These are phyloP conservation scores for Amanita pallidorosea DNA, from an alignment of 768 basidiomycete species.

Conservation along the genomic window DNA sequence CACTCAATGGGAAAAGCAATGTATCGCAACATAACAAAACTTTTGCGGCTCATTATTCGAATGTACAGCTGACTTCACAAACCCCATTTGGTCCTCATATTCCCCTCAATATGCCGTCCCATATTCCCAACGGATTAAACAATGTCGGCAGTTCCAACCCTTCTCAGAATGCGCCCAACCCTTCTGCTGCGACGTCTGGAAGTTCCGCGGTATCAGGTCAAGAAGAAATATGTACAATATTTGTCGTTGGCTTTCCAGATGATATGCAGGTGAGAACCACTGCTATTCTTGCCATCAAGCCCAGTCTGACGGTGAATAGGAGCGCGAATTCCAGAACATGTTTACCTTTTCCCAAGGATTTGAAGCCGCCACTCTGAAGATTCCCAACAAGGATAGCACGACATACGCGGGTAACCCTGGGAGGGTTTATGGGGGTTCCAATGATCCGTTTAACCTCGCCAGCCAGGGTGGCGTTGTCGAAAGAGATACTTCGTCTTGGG, in stretches of 20 bases:
- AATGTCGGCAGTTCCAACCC: slow-evolving; percentile 4
- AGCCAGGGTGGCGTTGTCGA: slow-evolving; percentile 56
- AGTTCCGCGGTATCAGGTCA: slow-evolving; percentile 24
- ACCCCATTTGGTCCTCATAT: slow-evolving; percentile 69
- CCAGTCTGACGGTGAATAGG: slow-evolving; percentile 37
- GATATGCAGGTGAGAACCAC: slow-evolving; percentile 80
- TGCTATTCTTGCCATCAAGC: neutral
- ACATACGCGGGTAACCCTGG: slow-evolving; percentile 44
- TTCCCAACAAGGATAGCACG: slow-evolving; percentile 86
- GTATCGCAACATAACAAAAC: slow-evolving; percentile 11
- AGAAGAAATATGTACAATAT: slow-evolving; percentile 94
- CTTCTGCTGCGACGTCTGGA: slow-evolving; percentile 15
- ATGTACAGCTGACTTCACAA: slow-evolving; percentile 52
- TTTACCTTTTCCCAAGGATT: slow-evolving; percentile 95
- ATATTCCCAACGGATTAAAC: slow-evolving; percentile 11
- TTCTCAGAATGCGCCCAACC: slow-evolving; percentile 15
- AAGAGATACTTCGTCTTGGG: slow-evolving; percentile 64
- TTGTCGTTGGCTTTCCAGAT: slow-evolving; percentile 98
- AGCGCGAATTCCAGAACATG: slow-evolving; percentile 99
- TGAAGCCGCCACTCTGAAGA: slow-evolving; percentile 96
- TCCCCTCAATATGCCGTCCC: slow-evolving; percentile 24
- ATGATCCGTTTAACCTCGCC: slow-evolving; percentile 78
- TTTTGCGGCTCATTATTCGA: slow-evolving; percentile 15
- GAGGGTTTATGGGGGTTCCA: slow-evolving; percentile 39
- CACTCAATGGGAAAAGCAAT: slow-evolving; percentile 1